phyloP scores from a whole-genome alignment of 148 eudicot species.

The Cornus florida region DNA sequence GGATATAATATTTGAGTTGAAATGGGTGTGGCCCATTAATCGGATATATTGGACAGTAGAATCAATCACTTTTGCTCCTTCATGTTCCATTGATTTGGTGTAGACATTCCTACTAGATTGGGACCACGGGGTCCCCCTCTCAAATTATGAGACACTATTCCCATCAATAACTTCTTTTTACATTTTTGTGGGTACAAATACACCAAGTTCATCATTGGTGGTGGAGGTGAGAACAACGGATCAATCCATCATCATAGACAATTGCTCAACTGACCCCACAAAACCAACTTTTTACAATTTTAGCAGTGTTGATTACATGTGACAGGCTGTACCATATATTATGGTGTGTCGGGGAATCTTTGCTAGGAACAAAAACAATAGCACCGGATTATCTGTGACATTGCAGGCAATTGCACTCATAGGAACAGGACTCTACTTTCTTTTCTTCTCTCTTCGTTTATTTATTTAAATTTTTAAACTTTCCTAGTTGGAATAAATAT shows the following conservation, averaged over 20 bases:
- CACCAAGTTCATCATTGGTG: not conserved
- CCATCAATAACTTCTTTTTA: no score
- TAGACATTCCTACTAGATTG: not conserved
- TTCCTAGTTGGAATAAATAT: no score
- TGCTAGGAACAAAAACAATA: slow-evolving; percentile 15
- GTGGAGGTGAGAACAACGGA: not conserved
- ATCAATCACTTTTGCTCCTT: no score
- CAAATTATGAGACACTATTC: no score
- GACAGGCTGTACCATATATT: slow-evolving; percentile 25
- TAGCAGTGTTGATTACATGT: slow-evolving; percentile 11
- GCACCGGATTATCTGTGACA: slow-evolving; percentile 12
- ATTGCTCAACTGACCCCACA: not conserved
- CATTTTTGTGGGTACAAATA: no score
- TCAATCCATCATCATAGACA: not conserved
- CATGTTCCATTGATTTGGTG: not conserved
- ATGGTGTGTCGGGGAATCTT: slow-evolving; percentile 34
- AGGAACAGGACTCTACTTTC: not conserved
- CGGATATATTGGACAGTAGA: no score
- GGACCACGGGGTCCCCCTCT: not conserved
- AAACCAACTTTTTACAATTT: not conserved
- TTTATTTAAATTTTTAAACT: no score
- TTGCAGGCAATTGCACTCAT: slow-evolving; percentile 1
- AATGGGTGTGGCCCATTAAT: no score
- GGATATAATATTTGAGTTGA: no score
- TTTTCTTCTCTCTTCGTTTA: not conserved